These are phyloP conservation scores for Lachnellula arida DNA, from an alignment of 2,329 filamentous ascomycete species.

Conservation along the genomic window DNA sequence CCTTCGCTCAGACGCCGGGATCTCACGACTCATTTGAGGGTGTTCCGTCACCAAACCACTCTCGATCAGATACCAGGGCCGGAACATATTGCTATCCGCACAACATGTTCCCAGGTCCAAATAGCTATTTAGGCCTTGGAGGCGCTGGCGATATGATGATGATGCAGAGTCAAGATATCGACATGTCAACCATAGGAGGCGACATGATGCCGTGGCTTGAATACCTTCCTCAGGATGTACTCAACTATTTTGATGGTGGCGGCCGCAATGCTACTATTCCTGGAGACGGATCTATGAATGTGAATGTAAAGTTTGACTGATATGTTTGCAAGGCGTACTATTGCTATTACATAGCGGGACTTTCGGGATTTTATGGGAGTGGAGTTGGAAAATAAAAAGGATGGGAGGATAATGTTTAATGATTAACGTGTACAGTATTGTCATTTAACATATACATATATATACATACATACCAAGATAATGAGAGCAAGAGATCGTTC, in stretches of 20 bases:
- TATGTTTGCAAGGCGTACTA: not conserved
- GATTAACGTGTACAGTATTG: too few relatives aligned
- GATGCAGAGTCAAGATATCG: conserved; percentile 73
- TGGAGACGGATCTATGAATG: not conserved
- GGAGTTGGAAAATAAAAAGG: too few relatives aligned
- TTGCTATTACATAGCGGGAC: too few relatives aligned
- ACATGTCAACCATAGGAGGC: conserved; percentile 63
- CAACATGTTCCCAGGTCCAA: conserved; percentile 8
- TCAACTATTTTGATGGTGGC: conserved; percentile 47
- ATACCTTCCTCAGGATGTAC: conserved; percentile 63
- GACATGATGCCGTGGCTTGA: conserved; percentile 74
- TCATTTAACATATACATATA: too few relatives aligned
- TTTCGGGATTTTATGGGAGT: too few relatives aligned
- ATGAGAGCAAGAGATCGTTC: too few relatives aligned
- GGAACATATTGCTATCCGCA: conserved; percentile 14
- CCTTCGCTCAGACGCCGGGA: conserved; percentile 25
- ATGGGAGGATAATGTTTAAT: too few relatives aligned
- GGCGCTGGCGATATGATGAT: conserved; percentile 55
- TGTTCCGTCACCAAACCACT: conserved; percentile 10
- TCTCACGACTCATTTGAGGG: conserved; percentile 15
- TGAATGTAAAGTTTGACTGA: not conserved
- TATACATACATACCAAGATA: too few relatives aligned
- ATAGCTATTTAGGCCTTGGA: conserved; percentile 24
- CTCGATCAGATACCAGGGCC: conserved; percentile 1
- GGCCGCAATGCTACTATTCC: not conserved